Base-by-base conservation (phyloP, 805 yeast species). In the Candida ponderosae region DNA sequence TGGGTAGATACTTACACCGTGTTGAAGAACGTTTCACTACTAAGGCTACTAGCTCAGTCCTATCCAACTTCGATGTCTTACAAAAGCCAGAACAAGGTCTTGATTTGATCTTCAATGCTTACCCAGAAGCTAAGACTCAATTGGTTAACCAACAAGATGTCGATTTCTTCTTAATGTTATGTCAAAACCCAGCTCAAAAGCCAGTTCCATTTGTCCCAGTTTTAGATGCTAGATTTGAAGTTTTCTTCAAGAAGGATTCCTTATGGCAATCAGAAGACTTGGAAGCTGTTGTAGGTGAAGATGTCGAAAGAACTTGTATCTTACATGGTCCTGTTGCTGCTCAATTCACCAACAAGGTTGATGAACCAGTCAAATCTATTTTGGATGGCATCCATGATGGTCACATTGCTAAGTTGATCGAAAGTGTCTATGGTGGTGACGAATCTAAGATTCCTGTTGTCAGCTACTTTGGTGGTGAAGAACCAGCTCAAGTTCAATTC, bases 241-340 rank as follows among this genome's bases (percentile, higher is more conserved):
- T 81, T 57, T 93, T 84, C 76, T 93, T 93, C 78, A 93, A 93
- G 79, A 93, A 93, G 70, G 99, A 93, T 65, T 90, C 97, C 23
- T 73, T 93, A 61, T 93, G 98, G 98, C 99, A 93, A 74, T 84
- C 96, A 18, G 97, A 93, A 71, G 90, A 86, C 60, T 75, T 93
- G 58, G 97, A 88, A 60, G 85, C 97, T 42, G 97, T 93, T 57
- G 89, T 86, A 47, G 97, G 74, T 49, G 87, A 83, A 54, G 99
- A 93, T 60, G 97, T 93, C 44, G 89, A 89, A 65, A 83, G 98
- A 74, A 90, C 97, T n/a, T 94, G 98, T 83, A 88, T 93, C 50
- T 74, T 93, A 55, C 96, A 88, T 54, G 97, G 98, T 52, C 99
- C 99, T 36, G 97, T 93, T 49, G 95, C 99, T 52, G 96, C 96